A percentile compares a stretch with the other conserved stretches of the same genome.
These are phyloP conservation scores for Penicillium frequentans DNA, from an alignment of 2,329 filamentous ascomycete species.

Conservation along the genomic window DNA sequence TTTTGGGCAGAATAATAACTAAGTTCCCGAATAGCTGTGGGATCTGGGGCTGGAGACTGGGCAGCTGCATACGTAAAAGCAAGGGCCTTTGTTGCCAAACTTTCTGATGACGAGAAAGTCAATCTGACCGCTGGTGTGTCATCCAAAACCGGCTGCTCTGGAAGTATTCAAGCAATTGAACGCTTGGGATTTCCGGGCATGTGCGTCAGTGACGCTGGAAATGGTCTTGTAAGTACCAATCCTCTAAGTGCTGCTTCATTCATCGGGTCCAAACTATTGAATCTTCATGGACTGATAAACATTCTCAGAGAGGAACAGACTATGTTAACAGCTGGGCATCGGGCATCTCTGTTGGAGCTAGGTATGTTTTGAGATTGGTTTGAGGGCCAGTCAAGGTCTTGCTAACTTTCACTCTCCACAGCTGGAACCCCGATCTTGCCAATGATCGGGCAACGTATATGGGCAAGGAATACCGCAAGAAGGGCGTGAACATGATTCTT, in stretches of 20 bases:
- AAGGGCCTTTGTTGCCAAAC: slow-evolving; percentile 36
- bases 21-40: slow-evolving; percentile 13
- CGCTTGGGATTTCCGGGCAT: slow-evolving; percentile 37
- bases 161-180: slow-evolving; percentile 32
- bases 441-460: slow-evolving; percentile 32
- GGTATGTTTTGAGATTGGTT: slow-evolving; percentile 19
- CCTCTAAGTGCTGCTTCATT: neutral
- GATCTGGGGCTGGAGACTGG: slow-evolving; percentile 35
- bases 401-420: neutral
- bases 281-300: neutral
- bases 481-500: slow-evolving; percentile 45
- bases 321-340: slow-evolving; percentile 28
- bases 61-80: slow-evolving; percentile 39
- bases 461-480: slow-evolving; percentile 40
- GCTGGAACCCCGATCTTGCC: slow-evolving; percentile 39
- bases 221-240: slow-evolving; percentile 35
- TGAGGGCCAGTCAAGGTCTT: neutral
- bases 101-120: slow-evolving; percentile 46
- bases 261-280: accelerated
- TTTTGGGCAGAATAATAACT: neutral
- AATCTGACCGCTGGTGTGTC: slow-evolving; percentile 32
- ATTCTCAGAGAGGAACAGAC: slow-evolving; percentile 28
- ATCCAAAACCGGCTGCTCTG: slow-evolving; percentile 29
- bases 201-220: slow-evolving; percentile 45
- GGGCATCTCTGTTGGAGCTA: slow-evolving; percentile 25